Percentiles rank a stretch among this genome's conserved stretches.
Evolutionary conservation across 306 rosid species (phyloP).

Genomic region (Malus asiatica): DNA sequence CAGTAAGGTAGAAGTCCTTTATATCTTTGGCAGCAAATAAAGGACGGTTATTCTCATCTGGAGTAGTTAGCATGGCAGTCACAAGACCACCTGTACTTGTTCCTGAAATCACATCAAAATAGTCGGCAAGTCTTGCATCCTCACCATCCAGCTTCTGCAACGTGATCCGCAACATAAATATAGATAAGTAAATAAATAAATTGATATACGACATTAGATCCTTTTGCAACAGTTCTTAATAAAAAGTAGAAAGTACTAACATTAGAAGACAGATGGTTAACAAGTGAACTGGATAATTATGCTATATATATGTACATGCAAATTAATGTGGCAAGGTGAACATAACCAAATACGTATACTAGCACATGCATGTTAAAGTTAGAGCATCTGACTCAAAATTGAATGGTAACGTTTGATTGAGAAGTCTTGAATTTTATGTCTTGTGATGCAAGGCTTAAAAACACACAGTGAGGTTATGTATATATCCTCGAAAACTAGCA

Average conservation of each 20-base stretch:
- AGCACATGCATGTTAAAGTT: not conserved
- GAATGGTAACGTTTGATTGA: not conserved
- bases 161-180: not conserved
- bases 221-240: not conserved
- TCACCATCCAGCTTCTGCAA: conserved; percentile 58
- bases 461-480: not conserved
- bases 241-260: not conserved
- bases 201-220: not conserved
- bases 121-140: conserved; percentile 50
- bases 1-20: conserved; percentile 44
- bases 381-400: not conserved
- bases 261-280: not conserved
- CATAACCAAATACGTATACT: not conserved
- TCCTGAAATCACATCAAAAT: conserved; percentile 61
- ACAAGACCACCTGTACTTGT: conserved; percentile 67
- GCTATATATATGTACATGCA: not conserved
- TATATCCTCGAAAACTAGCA: not conserved
- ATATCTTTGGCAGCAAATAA: conserved; percentile 54
- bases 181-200: not conserved
- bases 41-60: conserved; percentile 54
- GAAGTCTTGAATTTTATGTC: not conserved
- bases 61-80: conserved; percentile 56
- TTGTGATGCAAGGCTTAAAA: not conserved
- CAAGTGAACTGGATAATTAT: not conserved
- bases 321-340: not conserved